Evolutionary conservation across 1,284 basidiomycete species (phyloP), one percentile per base, ranked within the genome.

Genomic region (Marasmius oreades): DNA sequence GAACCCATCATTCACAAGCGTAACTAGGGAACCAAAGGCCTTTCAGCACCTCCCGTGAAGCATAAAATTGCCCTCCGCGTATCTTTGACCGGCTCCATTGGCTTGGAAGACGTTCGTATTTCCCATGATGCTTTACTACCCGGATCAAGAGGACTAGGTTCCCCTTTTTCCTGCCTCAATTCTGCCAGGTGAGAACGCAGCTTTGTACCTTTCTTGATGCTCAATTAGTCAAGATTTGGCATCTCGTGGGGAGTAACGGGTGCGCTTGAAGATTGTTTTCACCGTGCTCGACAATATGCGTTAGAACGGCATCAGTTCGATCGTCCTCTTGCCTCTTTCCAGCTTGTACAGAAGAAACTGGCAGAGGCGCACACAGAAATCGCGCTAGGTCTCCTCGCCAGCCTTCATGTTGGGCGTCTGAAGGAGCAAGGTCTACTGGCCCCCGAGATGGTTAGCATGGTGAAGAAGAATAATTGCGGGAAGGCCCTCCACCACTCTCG

Each of bases 391-490:
- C 76, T 95, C 16, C 79, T 89, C 24, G 92, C 90, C 7, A 86
- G 85, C 55, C 69, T 88, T 44, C 88, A 95, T 73, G 89, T 98
- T 5, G 95, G 95, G 1, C 77, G 94, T 28, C 77, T 97, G 61
- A 98, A 98, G 77, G 96, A 98, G 63, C 68, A 76, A 46, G 90
- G 88, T 24, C 79, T 78, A 62, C 79, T 90, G 67, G 84, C 88
- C 20, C 90, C 96, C 1, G 95, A 98, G 72, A 96, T 96, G 94
- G 82, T 99, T 61, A 95, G 91, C 62, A 78, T 98, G 66, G 82
- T 98, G 61, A 99, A 99, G 80, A 82, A 93, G 62, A 98, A 98
- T 69, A 98, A 98, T 67, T 96, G 94, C 67, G 92, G 92, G 18
- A 95, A 95, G 74, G 95, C 95, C 1, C 73, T 97, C 51, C 77